Percentiles rank a stretch among this genome's conserved stretches.
Evolutionary conservation across 129 eudicot genomes (phyloP).

Genomic region (Flaveria trinervia): DNA sequence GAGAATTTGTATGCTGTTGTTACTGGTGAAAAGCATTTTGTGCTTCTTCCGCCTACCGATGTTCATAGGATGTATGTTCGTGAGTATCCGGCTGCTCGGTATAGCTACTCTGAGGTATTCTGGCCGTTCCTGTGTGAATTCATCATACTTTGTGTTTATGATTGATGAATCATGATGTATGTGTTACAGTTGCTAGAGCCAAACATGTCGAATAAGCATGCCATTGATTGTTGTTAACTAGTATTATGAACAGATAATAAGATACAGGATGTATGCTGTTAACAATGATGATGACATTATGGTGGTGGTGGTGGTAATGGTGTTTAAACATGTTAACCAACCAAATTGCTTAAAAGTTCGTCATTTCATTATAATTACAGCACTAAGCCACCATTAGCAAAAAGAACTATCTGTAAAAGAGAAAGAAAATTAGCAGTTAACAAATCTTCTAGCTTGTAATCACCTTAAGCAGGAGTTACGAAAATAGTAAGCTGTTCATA

Average conservation of each 20-base stretch:
- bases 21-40: slow-evolving; percentile 80
- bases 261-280: background rate
- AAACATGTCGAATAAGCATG: too few relatives aligned
- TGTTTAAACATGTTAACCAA: background rate
- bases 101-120: slow-evolving; percentile 58
- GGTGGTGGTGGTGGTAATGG: background rate
- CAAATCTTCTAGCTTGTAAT: background rate
- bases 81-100: slow-evolving; percentile 78
- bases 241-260: background rate
- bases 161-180: too few relatives aligned
- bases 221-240: background rate
- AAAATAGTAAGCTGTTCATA: background rate
- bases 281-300: background rate
- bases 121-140: too few relatives aligned
- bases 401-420: too few relatives aligned
- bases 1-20: slow-evolving; percentile 92
- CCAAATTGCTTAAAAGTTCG: background rate
- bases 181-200: too few relatives aligned
- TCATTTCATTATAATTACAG: background rate
- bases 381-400: too few relatives aligned
- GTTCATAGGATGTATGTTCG: slow-evolving; percentile 84
- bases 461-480: background rate
- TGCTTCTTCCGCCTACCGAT: slow-evolving; percentile 92
- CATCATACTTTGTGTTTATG: too few relatives aligned
- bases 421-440: too few relatives aligned